Percentiles rank a stretch among this genome's conserved stretches.
Conservation (phyloP, 129 eudicot genomes). For the Helianthus tuberosus region DNA sequence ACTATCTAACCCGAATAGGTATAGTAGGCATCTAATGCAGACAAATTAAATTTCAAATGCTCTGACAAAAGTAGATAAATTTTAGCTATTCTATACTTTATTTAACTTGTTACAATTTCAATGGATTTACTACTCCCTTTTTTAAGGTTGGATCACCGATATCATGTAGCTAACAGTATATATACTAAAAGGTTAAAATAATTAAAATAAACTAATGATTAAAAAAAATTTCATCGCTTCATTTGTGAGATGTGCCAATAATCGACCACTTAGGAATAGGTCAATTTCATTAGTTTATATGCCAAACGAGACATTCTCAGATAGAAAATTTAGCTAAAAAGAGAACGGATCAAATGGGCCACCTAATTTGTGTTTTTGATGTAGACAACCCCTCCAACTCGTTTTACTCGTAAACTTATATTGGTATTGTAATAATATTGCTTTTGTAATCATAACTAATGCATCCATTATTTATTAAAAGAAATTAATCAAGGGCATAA, state of each 20-base stretch:
- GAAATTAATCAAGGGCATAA: background rate
- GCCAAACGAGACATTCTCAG: background rate
- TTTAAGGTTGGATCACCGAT: background rate
- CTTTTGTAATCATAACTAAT: background rate
- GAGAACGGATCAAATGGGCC: background rate
- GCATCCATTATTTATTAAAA: background rate
- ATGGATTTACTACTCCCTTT: background rate
- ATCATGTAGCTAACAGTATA: background rate
- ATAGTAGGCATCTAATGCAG: too few species aligned
- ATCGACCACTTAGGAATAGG: background rate
- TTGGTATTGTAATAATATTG: background rate
- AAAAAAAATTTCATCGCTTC: slow-evolving; percentile 1
- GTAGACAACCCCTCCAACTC: background rate
- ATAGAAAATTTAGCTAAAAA: background rate
- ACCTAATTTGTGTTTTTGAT: background rate
- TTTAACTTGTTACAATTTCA: too few species aligned
- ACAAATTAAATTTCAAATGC: too few species aligned
- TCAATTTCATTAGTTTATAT: background rate
- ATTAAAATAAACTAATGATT: background rate
- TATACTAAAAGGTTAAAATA: background rate
- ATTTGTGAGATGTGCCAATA: background rate
- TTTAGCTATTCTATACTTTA: too few species aligned
- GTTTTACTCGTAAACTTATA: background rate
- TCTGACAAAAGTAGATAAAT: too few species aligned
- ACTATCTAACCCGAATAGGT: background rate